A percentile compares a stretch with the other conserved stretches of the same genome.
Conservation (phyloP, 2,329 filamentous ascomycete species). For the Ascochyta viciae-villosae region DNA sequence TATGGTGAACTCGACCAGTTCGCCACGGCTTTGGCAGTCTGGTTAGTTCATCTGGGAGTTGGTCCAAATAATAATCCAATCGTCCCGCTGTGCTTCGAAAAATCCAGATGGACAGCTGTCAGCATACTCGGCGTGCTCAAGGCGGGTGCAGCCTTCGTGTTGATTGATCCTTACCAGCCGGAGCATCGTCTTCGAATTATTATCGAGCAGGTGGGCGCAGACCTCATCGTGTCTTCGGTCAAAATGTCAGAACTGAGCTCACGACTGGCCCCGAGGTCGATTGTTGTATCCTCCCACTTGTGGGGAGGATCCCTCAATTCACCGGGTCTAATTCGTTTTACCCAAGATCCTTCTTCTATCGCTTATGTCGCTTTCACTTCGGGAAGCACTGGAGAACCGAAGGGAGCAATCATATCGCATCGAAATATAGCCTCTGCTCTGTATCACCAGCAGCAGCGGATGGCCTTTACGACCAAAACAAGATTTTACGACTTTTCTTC, state of each 20-base stretch:
- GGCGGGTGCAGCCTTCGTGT: conserved; percentile 51
- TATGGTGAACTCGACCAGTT: conserved; percentile 16
- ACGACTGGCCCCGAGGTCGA: too few relatives aligned
- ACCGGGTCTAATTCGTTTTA: neutral
- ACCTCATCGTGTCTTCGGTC: neutral
- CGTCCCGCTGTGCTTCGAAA: conserved; percentile 19
- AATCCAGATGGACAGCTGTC: conserved; percentile 30
- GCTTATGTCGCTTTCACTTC: neutral
- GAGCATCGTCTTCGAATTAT: neutral
- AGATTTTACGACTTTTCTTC: neutral
- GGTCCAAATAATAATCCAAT: neutral
- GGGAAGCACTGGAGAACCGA: neutral
- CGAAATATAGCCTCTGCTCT: neutral
- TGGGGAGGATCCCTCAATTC: neutral
- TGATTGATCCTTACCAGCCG: conserved; percentile 13
- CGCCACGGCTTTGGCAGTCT: conserved; percentile 4
- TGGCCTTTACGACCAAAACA: neutral
- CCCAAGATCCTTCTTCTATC: neutral
- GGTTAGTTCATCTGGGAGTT: neutral
- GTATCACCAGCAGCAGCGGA: neutral
- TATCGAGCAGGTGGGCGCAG: neutral
- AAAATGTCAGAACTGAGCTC: neutral
- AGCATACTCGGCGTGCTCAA: conserved; percentile 51
- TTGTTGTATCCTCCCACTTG: too few relatives aligned
- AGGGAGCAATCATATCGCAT: neutral